These are phyloP conservation scores for Akanthomyces dipterigenus DNA, from an alignment of 2,329 filamentous ascomycete species.

Conservation along the genomic window DNA sequence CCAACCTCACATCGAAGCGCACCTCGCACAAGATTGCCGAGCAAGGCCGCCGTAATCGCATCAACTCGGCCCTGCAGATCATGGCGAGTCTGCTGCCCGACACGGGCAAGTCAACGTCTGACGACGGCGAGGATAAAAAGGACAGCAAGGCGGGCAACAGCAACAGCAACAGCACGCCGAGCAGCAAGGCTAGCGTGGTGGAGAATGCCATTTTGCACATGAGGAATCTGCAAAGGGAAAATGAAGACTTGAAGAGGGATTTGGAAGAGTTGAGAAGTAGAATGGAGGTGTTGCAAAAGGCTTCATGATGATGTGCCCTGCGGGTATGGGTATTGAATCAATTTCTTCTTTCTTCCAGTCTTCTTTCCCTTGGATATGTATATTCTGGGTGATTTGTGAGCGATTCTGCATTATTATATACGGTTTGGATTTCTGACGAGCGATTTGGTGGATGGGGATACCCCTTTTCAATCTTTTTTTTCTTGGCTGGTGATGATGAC, in stretches of 20 bases:
- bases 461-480: background rate
- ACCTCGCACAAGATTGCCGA: conserved; percentile 98
- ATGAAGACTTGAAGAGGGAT: conserved; percentile 59
- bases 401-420: conserved; percentile 6
- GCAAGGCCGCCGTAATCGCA: conserved; percentile 88
- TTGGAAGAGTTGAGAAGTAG: conserved; percentile 32
- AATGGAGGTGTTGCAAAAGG: conserved; percentile 21
- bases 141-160: conserved; percentile 33
- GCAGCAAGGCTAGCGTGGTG: conserved; percentile 95
- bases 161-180: conserved; percentile 39
- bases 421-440: background rate
- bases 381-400: background rate
- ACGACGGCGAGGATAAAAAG: conserved; percentile 41
- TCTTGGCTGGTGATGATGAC: background rate
- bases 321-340: background rate
- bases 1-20: conserved; percentile 90
- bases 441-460: conserved; percentile 9
- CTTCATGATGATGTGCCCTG: background rate
- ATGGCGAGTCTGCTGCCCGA: conserved; percentile 81
- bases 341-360: background rate
- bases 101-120: conserved; percentile 33
- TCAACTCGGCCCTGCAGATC: conserved; percentile 87
- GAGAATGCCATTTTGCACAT: conserved; percentile 96
- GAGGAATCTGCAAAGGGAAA: conserved; percentile 71
- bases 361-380: background rate